Conservation (phyloP, 768 basidiomycete genomes). For the Calocybe gangraenosa region DNA sequence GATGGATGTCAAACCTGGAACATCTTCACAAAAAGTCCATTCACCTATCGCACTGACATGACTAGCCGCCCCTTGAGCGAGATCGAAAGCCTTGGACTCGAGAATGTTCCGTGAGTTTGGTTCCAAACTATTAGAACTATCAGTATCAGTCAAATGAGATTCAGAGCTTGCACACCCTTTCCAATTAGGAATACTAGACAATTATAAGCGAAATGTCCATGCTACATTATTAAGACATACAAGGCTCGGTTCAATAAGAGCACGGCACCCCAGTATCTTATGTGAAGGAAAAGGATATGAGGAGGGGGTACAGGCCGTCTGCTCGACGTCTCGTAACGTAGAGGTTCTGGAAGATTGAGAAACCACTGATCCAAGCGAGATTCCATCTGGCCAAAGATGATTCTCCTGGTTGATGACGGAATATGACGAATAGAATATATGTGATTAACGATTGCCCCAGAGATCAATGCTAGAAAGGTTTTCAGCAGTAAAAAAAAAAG, state of each 20-base stretch:
- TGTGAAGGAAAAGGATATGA: constrained; percentile 63
- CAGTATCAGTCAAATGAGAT: neutral
- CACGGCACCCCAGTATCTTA: constrained; percentile 74
- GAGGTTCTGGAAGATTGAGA: constrained; percentile 57
- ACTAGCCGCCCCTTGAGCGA: constrained; percentile 69
- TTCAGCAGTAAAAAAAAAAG: too few species aligned
- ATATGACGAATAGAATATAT: constrained; percentile 65
- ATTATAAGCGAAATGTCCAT: constrained; percentile 4
- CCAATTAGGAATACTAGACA: constrained; percentile 65
- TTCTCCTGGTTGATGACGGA: constrained; percentile 42
- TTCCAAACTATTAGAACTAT: constrained; percentile 31
- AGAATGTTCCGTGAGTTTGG: constrained; percentile 43
- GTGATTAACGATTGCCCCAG: constrained; percentile 60
- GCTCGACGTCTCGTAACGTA: constrained; percentile 56
- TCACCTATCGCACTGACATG: constrained; percentile 65
- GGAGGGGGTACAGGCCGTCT: constrained; percentile 55
- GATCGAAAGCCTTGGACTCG: constrained; percentile 67
- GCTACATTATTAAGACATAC: constrained; percentile 39
- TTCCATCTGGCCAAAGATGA: constrained; percentile 53
- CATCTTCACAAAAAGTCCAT: constrained; percentile 10
- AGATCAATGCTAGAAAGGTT: constrained; percentile 52
- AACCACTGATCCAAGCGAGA: constrained; percentile 72
- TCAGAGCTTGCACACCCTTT: constrained; percentile 42
- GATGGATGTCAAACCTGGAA: neutral
- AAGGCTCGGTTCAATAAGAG: constrained; percentile 75